Evolutionary conservation across 2,329 filamentous ascomycete species (phyloP).

Genomic region (Daldinia sp.): DNA sequence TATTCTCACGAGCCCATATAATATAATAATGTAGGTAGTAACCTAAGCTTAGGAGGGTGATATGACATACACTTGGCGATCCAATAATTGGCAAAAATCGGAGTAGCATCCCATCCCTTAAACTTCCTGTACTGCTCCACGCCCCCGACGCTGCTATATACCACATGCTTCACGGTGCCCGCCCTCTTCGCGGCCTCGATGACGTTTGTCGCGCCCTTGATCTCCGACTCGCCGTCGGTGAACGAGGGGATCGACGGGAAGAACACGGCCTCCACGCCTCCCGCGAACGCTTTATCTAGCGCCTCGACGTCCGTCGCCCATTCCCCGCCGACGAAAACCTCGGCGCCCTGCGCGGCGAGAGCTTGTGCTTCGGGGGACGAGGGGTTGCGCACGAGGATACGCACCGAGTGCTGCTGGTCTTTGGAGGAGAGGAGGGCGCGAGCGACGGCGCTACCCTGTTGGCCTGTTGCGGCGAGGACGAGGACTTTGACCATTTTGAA

Average conservation of each 20-base stretch:
- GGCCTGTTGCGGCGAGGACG: slow-evolving; percentile 39
- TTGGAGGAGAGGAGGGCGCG: slow-evolving; percentile 31
- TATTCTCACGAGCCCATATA: background rate
- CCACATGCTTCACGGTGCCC: slow-evolving; percentile 32
- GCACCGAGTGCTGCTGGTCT: slow-evolving; percentile 31
- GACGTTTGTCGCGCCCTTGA: slow-evolving; percentile 28
- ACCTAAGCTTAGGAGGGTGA: background rate
- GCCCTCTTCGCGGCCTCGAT: slow-evolving; percentile 30
- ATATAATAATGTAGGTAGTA: background rate
- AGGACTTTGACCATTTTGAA: slow-evolving; percentile 40
- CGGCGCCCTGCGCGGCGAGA: slow-evolving; percentile 27
- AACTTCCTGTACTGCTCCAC: slow-evolving; percentile 8
- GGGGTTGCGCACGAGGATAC: slow-evolving; percentile 30
- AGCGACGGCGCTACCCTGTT: slow-evolving; percentile 30
- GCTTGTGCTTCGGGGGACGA: slow-evolving; percentile 25
- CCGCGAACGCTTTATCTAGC: slow-evolving; percentile 28
- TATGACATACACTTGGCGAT: slow-evolving; percentile 17
- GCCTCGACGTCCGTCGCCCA: slow-evolving; percentile 29
- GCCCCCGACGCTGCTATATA: slow-evolving; percentile 32
- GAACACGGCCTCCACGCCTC: slow-evolving; percentile 32
- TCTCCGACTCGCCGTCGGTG: slow-evolving; percentile 24
- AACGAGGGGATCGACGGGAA: slow-evolving; percentile 24
- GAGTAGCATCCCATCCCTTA: slow-evolving; percentile 15
- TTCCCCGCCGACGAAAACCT: slow-evolving; percentile 34
- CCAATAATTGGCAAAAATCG: slow-evolving; percentile 30